Evolutionary conservation across 2,329 filamentous ascomycete genomes (phyloP).

Genomic region (Zymoseptoria crescenta): DNA sequence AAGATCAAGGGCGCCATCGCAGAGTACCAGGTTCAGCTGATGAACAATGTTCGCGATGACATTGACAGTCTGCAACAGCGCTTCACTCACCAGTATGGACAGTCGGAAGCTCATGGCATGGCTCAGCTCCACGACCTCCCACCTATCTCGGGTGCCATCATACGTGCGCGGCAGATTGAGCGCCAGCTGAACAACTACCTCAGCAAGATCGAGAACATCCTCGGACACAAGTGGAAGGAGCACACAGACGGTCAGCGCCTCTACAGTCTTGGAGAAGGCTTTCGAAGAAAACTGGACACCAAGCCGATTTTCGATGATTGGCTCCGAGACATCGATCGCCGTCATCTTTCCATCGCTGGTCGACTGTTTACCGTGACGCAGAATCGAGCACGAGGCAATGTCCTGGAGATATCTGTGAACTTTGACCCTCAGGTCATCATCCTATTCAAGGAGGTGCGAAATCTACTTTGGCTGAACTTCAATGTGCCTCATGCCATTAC

Average conservation of each 20-base stretch:
- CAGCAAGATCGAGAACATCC: slow-evolving; percentile 97
- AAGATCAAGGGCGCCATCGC: slow-evolving; percentile 97
- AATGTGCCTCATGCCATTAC: slow-evolving; percentile 89
- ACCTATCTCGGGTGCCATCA: slow-evolving; percentile 91
- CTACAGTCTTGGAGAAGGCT: slow-evolving; percentile 81
- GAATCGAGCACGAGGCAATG: slow-evolving; percentile 83
- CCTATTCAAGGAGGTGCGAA: slow-evolving; percentile 96
- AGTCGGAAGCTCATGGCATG: slow-evolving; percentile 97
- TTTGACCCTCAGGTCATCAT: slow-evolving; percentile 97
- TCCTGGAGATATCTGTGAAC: slow-evolving; percentile 83
- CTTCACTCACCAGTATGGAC: slow-evolving; percentile 97
- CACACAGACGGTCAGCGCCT: slow-evolving; percentile 94
- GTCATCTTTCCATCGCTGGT: slow-evolving; percentile 85
- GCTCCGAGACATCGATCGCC: slow-evolving; percentile 80
- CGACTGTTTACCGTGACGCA: slow-evolving; percentile 83
- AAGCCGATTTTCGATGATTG: slow-evolving; percentile 91
- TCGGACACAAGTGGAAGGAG: slow-evolving; percentile 88
- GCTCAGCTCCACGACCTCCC: slow-evolving; percentile 91
- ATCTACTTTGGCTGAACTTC: slow-evolving; percentile 90
- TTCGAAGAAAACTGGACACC: slow-evolving; percentile 93
- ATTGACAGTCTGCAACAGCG: slow-evolving; percentile 89
- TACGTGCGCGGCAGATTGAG: slow-evolving; percentile 96
- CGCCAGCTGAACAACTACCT: slow-evolving; percentile 93
- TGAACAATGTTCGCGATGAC: slow-evolving; percentile 95
- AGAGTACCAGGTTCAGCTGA: slow-evolving; percentile 95